Evolutionary conservation across 1,139 yeast genomes (phyloP).

Genomic region (Zygosaccharomyces sapae): DNA sequence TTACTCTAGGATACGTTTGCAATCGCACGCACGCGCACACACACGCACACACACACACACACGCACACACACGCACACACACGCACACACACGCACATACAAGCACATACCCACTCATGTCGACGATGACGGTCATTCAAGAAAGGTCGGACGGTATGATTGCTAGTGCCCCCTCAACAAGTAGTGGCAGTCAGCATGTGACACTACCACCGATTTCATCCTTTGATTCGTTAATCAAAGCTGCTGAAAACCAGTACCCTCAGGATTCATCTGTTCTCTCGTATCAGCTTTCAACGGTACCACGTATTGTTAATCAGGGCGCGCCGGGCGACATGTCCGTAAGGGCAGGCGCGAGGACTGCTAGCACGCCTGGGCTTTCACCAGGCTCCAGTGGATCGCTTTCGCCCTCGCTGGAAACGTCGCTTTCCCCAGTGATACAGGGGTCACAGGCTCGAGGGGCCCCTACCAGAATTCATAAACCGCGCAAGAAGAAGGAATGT

Average conservation of each 20-base stretch:
- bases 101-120: background rate
- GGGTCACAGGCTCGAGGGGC: background rate
- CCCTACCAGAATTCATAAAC: conserved; percentile 35
- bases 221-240: conserved; percentile 23
- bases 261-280: conserved; percentile 6
- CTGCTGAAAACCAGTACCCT: conserved; percentile 18
- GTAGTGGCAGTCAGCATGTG: conserved; percentile 11
- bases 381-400: conserved; percentile 1
- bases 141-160: background rate
- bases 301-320: conserved; percentile 6
- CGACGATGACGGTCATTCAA: background rate
- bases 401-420: conserved; percentile 6
- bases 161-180: background rate
- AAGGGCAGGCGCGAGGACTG: background rate
- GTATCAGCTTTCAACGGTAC: conserved; percentile 13
- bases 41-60: background rate
- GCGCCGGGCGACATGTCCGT: conserved; percentile 1
- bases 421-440: background rate
- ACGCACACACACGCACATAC: no score
- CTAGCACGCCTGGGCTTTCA: background rate
- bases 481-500: conserved; percentile 77
- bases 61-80: background rate
- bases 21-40: background rate
- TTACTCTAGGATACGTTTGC: no score
- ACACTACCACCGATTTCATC: conserved; percentile 33